These are phyloP conservation scores for Periglandula ipomoeae DNA, from an alignment of 2,329 filamentous ascomycete genomes.

Conservation along the genomic window DNA sequence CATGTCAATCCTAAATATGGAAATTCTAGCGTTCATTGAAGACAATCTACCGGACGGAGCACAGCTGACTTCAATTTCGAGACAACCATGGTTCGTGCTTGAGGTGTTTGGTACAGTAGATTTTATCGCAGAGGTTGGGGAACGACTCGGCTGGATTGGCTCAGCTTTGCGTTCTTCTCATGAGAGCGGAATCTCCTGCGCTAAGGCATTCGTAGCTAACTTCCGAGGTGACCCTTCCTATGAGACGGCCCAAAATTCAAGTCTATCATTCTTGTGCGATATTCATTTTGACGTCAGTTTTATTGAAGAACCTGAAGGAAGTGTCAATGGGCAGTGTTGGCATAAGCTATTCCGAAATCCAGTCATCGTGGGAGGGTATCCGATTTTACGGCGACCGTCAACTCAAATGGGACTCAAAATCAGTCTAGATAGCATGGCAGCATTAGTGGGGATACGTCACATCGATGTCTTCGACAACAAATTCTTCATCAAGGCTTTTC, in stretches of 20 bases:
- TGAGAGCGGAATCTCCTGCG: not conserved
- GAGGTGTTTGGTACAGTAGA: not conserved
- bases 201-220: not conserved
- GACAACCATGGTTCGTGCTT: not conserved
- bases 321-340: constrained; percentile 9
- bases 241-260: not conserved
- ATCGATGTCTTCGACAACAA: constrained; percentile 4
- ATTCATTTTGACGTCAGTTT: not conserved
- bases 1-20: no score
- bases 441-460: not conserved
- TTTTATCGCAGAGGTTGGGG: constrained; percentile 6
- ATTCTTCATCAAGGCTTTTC: constrained; percentile 10
- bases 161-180: constrained; percentile 7
- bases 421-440: constrained; percentile 3
- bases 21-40: not conserved
- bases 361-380: constrained; percentile 9
- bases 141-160: constrained; percentile 11
- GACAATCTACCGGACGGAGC: not conserved
- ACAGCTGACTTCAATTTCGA: not conserved
- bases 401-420: constrained; percentile 7
- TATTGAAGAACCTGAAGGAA: not conserved
- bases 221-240: no score
- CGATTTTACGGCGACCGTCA: constrained; percentile 1
- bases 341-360: constrained; percentile 9
- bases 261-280: not conserved